Conservation (phyloP, 495 filamentous ascomycete species). For the Xylaria curta region DNA sequence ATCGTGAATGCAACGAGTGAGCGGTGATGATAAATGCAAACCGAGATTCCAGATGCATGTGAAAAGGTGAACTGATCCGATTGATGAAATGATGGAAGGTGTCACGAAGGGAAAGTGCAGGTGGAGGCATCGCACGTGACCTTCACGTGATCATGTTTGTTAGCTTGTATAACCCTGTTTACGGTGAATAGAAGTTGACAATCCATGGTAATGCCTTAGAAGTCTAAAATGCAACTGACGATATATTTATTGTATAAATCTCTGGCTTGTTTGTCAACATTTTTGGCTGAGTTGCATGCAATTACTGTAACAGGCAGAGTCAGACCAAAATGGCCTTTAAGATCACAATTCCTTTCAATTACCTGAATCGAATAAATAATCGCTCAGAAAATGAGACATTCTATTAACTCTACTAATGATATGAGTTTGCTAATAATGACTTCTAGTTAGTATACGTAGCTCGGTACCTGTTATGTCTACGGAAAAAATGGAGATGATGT, state of each 20-base stretch:
- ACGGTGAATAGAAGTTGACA: background rate
- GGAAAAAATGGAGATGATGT: background rate
- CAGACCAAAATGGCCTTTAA: background rate
- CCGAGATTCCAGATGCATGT: background rate
- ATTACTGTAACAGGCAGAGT: background rate
- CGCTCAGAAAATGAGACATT: background rate
- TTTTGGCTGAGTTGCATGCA: background rate
- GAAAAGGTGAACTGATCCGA: background rate
- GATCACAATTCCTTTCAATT: background rate
- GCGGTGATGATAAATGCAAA: background rate
- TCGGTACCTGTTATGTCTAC: too few species aligned
- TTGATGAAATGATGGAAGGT: slow-evolving; percentile 7
- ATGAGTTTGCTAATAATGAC: background rate
- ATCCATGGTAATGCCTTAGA: background rate
- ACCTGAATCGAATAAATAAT: background rate
- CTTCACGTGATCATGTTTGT: background rate
- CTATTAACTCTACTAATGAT: background rate
- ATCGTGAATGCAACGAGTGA: background rate
- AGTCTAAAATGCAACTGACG: background rate
- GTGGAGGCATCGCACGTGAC: slow-evolving; percentile 25
- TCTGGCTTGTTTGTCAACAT: background rate
- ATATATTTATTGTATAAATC: background rate
- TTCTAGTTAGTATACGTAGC: too few species aligned
- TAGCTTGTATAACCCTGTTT: background rate
- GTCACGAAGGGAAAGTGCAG: background rate